These are phyloP conservation scores for Moricandia moricandioides DNA, from an alignment of 345 rosid species.

Conservation along the genomic window DNA sequence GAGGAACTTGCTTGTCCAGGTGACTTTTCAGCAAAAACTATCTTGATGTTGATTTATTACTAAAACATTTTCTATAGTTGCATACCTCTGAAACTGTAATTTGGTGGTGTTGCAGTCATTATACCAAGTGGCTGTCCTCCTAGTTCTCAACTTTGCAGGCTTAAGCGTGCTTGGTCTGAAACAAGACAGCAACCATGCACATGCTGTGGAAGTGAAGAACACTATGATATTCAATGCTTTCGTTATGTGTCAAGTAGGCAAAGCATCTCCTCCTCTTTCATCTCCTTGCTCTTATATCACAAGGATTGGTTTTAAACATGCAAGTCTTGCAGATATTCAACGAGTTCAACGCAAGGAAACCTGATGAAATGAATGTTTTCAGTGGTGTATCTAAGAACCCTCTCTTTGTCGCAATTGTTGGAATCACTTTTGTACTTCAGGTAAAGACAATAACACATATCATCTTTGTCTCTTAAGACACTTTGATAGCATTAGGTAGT, in stretches of 20 bases:
- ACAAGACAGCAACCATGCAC: conserved; percentile 39
- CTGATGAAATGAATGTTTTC: conserved; percentile 89
- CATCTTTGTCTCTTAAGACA: conserved; percentile 5
- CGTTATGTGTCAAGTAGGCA: conserved; percentile 88
- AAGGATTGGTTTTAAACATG: conserved; percentile 10
- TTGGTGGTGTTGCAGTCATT: conserved; percentile 52
- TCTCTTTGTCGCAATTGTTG: conserved; percentile 75
- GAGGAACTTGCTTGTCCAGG: conserved; percentile 94
- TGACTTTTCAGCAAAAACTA: no score
- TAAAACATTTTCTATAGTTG: neutral
- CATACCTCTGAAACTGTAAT: conserved; percentile 13
- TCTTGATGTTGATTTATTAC: neutral
- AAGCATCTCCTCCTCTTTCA: conserved; percentile 25
- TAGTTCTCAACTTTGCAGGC: conserved; percentile 81
- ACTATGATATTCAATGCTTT: conserved; percentile 91
- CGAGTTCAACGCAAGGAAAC: conserved; percentile 96
- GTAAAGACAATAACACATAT: conserved; percentile 35
- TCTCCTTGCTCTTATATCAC: conserved; percentile 4
- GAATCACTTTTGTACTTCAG: conserved; percentile 74
- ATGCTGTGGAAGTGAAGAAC: conserved; percentile 67
- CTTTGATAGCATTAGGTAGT: conserved; percentile 2
- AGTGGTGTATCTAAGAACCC: conserved; percentile 72
- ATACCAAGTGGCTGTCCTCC: conserved; percentile 84
- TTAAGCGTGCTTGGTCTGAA: conserved; percentile 52
- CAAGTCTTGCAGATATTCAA: conserved; percentile 66